These are phyloP conservation scores for Oryza coarctata DNA, from an alignment of 176 grass and related monocot genomes.

Conservation along the genomic window DNA sequence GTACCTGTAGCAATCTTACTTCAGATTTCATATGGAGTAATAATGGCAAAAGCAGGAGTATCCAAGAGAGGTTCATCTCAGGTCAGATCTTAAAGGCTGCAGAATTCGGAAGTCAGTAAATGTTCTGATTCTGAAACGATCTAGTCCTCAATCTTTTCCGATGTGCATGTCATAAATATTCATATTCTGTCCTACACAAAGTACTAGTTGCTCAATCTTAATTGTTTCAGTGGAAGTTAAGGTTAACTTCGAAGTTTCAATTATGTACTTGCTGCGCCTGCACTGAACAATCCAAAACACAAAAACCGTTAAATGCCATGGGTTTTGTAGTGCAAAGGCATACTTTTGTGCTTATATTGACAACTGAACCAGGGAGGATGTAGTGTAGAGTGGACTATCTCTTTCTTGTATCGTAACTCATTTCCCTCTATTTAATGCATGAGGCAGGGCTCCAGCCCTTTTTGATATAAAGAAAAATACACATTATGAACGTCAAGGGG, in stretches of 20 bases:
- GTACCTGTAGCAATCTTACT: background rate
- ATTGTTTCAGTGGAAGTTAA: background rate
- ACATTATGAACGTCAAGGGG: background rate
- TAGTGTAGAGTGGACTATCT: background rate
- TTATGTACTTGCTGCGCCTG: background rate
- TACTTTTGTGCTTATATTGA: background rate
- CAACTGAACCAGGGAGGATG: background rate
- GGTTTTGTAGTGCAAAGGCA: too few species aligned
- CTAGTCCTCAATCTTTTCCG: background rate
- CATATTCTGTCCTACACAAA: background rate
- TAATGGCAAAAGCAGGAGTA: background rate
- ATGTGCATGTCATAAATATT: constrained; percentile 4
- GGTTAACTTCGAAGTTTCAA: background rate
- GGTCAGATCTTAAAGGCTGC: background rate
- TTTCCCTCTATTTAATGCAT: too few species aligned
- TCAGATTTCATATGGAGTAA: background rate
- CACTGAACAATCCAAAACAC: too few species aligned
- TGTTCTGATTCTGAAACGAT: background rate
- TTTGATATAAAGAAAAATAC: too few species aligned
- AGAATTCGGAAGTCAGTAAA: constrained; percentile 4
- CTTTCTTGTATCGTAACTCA: too few species aligned
- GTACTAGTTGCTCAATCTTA: background rate
- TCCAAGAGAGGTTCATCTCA: background rate
- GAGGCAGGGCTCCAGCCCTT: too few species aligned
- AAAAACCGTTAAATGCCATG: too few species aligned